Conservation (phyloP, 345 rosid genomes). For the Camelina laxa region DNA sequence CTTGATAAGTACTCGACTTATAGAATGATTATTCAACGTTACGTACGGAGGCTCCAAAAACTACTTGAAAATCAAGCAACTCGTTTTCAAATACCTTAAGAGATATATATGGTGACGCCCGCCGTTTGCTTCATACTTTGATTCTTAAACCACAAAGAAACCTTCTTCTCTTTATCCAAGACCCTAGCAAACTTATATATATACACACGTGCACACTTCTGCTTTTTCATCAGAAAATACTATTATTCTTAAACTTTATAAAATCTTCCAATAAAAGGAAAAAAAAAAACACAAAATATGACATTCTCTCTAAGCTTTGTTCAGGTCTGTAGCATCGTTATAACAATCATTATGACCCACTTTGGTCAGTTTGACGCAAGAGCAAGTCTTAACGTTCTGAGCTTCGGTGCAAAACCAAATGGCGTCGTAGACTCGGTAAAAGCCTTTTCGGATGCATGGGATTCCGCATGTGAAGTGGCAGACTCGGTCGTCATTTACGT, state of each 20-base stretch:
- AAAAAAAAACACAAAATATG: conserved; percentile 22
- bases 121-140: conserved; percentile 44
- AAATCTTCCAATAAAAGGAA: not conserved
- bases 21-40: conserved; percentile 30
- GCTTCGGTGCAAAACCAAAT: conserved; percentile 53
- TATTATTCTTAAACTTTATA: not conserved
- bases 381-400: conserved; percentile 46
- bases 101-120: conserved; percentile 30
- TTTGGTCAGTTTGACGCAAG: conserved; percentile 35
- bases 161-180: conserved; percentile 35
- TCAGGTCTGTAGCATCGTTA: conserved; percentile 9
- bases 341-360: conserved; percentile 6
- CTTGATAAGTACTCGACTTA: conserved; percentile 36
- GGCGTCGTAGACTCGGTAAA: conserved; percentile 49
- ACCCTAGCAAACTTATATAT: conserved; percentile 17
- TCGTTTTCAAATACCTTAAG: conserved; percentile 27
- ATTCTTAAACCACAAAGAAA: conserved; percentile 35
- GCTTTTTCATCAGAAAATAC: conserved; percentile 14
- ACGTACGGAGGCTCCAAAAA: conserved; percentile 39
- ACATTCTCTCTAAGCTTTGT: conserved; percentile 24
- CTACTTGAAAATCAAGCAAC: conserved; percentile 37
- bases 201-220: conserved; percentile 26
- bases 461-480: conserved; percentile 45
- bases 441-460: conserved; percentile 59
- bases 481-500: conserved; percentile 46